These are phyloP conservation scores for Scheffersomyces lignosus DNA, from an alignment of 805 yeast genomes.

Conservation along the genomic window DNA sequence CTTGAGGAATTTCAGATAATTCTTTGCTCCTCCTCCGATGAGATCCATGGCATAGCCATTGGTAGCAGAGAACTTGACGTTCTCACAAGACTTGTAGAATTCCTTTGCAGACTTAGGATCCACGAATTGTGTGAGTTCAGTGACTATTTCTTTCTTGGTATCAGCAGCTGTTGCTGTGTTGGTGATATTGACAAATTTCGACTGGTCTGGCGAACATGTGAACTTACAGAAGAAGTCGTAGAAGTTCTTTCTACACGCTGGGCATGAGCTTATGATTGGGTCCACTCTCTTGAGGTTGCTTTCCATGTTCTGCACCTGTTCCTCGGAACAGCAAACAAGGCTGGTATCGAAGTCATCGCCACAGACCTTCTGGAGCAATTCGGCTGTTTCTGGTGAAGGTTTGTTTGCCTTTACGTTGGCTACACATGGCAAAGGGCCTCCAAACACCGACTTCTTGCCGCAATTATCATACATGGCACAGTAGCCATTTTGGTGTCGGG, in stretches of 20 bases:
- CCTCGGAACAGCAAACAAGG: slow-evolving; percentile 67
- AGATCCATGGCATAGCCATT: slow-evolving; percentile 96
- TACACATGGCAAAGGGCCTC: slow-evolving; percentile 78
- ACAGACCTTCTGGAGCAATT: slow-evolving; percentile 59
- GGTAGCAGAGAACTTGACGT: slow-evolving; percentile 89
- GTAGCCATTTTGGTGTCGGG: slow-evolving; percentile 39
- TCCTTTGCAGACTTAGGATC: slow-evolving; percentile 57
- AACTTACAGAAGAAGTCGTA: slow-evolving; percentile 81
- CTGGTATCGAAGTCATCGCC: slow-evolving; percentile 64
- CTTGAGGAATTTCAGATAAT: slow-evolving; percentile 70
- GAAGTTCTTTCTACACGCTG: slow-evolving; percentile 89
- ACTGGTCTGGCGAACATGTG: slow-evolving; percentile 86
- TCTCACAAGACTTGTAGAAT: slow-evolving; percentile 82
- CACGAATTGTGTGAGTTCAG: slow-evolving; percentile 66
- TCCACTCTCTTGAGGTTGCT: slow-evolving; percentile 39
- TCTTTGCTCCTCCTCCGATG: slow-evolving; percentile 94
- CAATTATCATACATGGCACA: slow-evolving; percentile 66
- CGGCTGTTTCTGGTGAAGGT: slow-evolving; percentile 46
- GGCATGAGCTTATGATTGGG: slow-evolving; percentile 56
- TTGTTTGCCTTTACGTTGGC: slow-evolving; percentile 48
- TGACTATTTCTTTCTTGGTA: slow-evolving; percentile 58
- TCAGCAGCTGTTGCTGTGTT: slow-evolving; percentile 47
- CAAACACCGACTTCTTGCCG: slow-evolving; percentile 80
- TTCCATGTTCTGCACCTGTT: slow-evolving; percentile 58
- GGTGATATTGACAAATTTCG: slow-evolving; percentile 69